phyloP scores from a whole-genome alignment of 164 flowering plant genomes.

The Houttuynia cordata region DNA sequence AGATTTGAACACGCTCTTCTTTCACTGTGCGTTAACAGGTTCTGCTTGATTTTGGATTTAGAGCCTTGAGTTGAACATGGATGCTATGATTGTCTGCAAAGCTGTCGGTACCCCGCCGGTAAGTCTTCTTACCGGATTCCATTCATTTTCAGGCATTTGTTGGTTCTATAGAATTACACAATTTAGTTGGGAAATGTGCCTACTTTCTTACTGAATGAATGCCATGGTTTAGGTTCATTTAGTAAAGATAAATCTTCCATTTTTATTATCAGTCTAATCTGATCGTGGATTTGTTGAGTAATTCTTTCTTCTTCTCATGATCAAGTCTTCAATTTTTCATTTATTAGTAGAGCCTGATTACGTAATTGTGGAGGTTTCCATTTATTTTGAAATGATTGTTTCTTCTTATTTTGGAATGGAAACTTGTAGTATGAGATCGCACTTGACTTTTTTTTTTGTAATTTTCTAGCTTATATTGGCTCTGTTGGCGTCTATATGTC shows the following conservation, averaged over 20 bases:
- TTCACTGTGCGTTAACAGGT: neutral
- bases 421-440: too few relatives aligned
- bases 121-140: constrained; percentile 2
- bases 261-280: too few relatives aligned
- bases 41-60: constrained; percentile 2
- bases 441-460: neutral
- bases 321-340: too few relatives aligned
- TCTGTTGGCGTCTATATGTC: neutral
- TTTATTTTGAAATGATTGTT: too few relatives aligned
- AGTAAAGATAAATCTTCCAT: too few relatives aligned
- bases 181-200: neutral
- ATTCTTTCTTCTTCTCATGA: too few relatives aligned
- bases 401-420: too few relatives aligned
- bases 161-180: too few relatives aligned
- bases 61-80: constrained; percentile 20
- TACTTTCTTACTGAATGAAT: neutral
- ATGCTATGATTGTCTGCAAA: constrained; percentile 35
- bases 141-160: too few relatives aligned
- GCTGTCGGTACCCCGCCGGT: constrained; percentile 31
- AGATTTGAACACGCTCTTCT: neutral
- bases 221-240: too few relatives aligned
- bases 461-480: neutral
- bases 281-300: neutral
- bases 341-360: too few relatives aligned
- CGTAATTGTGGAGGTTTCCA: too few relatives aligned